Evolutionary conservation across 805 yeast species (phyloP).

Genomic region (Yarrowia divulgata): DNA sequence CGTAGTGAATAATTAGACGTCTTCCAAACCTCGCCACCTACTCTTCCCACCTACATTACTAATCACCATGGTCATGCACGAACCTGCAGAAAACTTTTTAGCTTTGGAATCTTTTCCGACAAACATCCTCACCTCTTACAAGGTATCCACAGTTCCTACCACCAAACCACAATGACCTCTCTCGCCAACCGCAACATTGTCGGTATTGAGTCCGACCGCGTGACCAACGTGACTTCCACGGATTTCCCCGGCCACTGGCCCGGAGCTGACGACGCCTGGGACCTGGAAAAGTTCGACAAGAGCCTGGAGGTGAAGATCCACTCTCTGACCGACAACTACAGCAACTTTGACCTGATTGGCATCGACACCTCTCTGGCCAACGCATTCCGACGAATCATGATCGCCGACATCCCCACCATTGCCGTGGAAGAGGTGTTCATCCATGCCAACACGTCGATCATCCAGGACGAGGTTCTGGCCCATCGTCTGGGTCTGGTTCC

Average conservation of each 20-base stretch:
- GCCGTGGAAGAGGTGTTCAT: constrained; percentile 93
- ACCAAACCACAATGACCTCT: neutral
- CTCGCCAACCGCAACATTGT: constrained; percentile 60
- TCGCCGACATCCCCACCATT: constrained; percentile 93
- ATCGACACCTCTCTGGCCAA: constrained; percentile 93
- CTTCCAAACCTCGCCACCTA: neutral
- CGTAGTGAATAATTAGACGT: too few relatives aligned
- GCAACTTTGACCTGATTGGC: constrained; percentile 86
- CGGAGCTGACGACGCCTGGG: constrained; percentile 77
- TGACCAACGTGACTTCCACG: constrained; percentile 81
- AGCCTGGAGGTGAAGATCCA: constrained; percentile 69
- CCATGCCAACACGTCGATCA: constrained; percentile 93
- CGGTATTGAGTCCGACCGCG: constrained; percentile 88
- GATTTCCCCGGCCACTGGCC: constrained; percentile 89
- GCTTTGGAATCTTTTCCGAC: neutral
- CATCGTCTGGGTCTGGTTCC: constrained; percentile 95
- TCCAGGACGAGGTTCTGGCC: constrained; percentile 96
- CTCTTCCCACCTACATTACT: neutral
- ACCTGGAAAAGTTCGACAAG: constrained; percentile 76
- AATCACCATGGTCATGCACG: constrained; percentile 6
- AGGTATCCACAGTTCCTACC: neutral
- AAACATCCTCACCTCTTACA: neutral
- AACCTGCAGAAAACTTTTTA: constrained; percentile 34
- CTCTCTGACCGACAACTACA: constrained; percentile 63
- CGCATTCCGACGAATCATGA: constrained; percentile 96